Evolutionary conservation across 2,329 filamentous ascomycete species (phyloP).

Genomic region (Colletotrichum tropicicola): DNA sequence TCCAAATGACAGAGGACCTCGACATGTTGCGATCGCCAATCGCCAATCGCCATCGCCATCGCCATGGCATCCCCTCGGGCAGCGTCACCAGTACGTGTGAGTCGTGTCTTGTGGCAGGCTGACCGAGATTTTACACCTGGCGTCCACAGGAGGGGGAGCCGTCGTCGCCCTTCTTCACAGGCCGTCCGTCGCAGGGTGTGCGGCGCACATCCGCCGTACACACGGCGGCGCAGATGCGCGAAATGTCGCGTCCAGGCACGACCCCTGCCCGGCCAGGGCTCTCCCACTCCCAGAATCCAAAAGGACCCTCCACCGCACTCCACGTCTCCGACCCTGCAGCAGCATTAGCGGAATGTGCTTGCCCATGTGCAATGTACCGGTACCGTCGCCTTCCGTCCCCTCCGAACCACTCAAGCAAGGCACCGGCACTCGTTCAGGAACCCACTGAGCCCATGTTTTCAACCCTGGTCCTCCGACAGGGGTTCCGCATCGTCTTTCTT

Average conservation of each 20-base stretch:
- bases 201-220: too few species aligned
- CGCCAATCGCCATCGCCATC: neutral
- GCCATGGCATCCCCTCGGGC: too few species aligned
- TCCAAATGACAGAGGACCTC: conserved; percentile 25
- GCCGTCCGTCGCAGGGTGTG: too few species aligned
- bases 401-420: conserved; percentile 26
- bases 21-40: conserved; percentile 3
- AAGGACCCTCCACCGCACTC: conserved; percentile 6
- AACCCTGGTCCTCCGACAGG: conserved; percentile 19
- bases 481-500: conserved; percentile 11
- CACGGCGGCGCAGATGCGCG: too few species aligned
- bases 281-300: conserved; percentile 12
- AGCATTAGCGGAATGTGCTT: neutral
- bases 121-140: too few species aligned
- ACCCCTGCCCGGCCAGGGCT: conserved; percentile 16
- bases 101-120: too few species aligned
- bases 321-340: conserved; percentile 16
- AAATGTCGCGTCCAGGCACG: conserved; percentile 20
- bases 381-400: conserved; percentile 20
- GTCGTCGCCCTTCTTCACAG: too few species aligned
- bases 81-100: too few species aligned
- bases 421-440: conserved; percentile 29
- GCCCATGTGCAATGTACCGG: conserved; percentile 1
- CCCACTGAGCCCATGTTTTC: conserved; percentile 23
- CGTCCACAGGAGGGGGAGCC: too few species aligned